phyloP scores from a whole-genome alignment of 495 filamentous ascomycete species.

The Haplographium delicatum region DNA sequence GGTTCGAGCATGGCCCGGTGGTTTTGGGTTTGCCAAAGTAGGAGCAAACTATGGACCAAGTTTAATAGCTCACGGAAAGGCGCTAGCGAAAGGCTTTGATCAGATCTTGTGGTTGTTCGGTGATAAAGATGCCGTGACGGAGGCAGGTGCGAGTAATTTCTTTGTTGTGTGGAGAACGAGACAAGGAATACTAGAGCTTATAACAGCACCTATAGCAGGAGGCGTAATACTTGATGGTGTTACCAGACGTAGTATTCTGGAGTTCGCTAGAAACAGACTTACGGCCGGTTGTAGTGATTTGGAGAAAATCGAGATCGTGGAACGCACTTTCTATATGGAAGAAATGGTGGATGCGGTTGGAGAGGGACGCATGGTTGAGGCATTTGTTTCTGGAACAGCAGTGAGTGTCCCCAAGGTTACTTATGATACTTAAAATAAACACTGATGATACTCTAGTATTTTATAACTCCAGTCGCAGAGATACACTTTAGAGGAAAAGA shows the following conservation, averaged over 20 bases:
- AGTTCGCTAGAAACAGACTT: slow-evolving; percentile 61
- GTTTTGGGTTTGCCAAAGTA: slow-evolving; percentile 85
- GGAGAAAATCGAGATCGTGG: slow-evolving; percentile 65
- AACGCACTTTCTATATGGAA: slow-evolving; percentile 71
- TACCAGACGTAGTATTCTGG: slow-evolving; percentile 69
- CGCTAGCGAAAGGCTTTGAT: slow-evolving; percentile 63
- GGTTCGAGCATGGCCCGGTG: slow-evolving; percentile 87
- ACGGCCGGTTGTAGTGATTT: slow-evolving; percentile 35
- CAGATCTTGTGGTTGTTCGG: slow-evolving; percentile 90
- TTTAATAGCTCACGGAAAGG: slow-evolving; percentile 69
- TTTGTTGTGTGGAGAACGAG: slow-evolving; percentile 75
- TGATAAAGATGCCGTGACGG: slow-evolving; percentile 73
- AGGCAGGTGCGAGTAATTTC: slow-evolving; percentile 91
- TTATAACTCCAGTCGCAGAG: slow-evolving; percentile 66
- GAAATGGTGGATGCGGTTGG: slow-evolving; percentile 68
- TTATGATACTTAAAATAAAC: not conserved
- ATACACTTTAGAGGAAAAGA: slow-evolving; percentile 70
- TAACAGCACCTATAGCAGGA: slow-evolving; percentile 78
- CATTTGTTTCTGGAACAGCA: slow-evolving; percentile 84
- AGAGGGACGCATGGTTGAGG: slow-evolving; percentile 75
- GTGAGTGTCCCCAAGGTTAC: slow-evolving; percentile 42
- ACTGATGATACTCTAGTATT: slow-evolving; percentile 54
- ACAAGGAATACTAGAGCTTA: slow-evolving; percentile 62
- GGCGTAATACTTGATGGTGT: slow-evolving; percentile 82
- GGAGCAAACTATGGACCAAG: slow-evolving; percentile 89